Percentiles rank a stretch among this genome's conserved stretches.
phyloP scores from a whole-genome alignment of 2,329 filamentous ascomycete species.

The Chrysoporthe puriensis region DNA sequence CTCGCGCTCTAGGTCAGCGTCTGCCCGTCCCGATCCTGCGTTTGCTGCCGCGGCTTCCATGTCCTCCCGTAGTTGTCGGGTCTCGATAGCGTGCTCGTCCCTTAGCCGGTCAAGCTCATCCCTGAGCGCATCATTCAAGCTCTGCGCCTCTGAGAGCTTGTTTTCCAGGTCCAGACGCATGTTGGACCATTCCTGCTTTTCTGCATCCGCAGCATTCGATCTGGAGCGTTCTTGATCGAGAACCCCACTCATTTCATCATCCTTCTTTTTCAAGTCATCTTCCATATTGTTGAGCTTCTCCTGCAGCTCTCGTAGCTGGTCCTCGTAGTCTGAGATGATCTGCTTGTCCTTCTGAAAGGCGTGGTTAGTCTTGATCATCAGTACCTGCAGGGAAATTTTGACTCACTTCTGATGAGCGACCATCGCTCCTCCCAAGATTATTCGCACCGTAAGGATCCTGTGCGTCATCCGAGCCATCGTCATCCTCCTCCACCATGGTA shows the following conservation, averaged over 20 bases:
- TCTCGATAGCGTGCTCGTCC: slow-evolving; percentile 66
- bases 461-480: slow-evolving; percentile 67
- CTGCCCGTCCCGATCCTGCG: slow-evolving; percentile 39
- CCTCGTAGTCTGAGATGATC: slow-evolving; percentile 77
- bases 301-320: slow-evolving; percentile 74
- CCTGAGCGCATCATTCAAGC: slow-evolving; percentile 77
- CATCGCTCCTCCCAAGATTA: slow-evolving; percentile 17
- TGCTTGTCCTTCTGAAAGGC: slow-evolving; percentile 65
- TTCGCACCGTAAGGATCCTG: slow-evolving; percentile 59
- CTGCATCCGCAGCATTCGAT: slow-evolving; percentile 55
- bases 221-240: slow-evolving; percentile 62
- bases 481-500: slow-evolving; percentile 95
- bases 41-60: slow-evolving; percentile 54
- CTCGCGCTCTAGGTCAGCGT: slow-evolving; percentile 65
- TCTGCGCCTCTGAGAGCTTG: slow-evolving; percentile 74
- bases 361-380: slow-evolving; percentile 4
- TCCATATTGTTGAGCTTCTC: slow-evolving; percentile 76
- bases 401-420: slow-evolving; percentile 45
- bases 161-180: slow-evolving; percentile 69
- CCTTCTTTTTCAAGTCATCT: slow-evolving; percentile 65
- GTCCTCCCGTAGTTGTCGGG: slow-evolving; percentile 65
- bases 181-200: slow-evolving; percentile 74
- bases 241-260: slow-evolving; percentile 67
- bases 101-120: slow-evolving; percentile 77
- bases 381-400: not conserved